phyloP scores from a whole-genome alignment of 148 eudicot genomes.

The Nepenthes gracilis region DNA sequence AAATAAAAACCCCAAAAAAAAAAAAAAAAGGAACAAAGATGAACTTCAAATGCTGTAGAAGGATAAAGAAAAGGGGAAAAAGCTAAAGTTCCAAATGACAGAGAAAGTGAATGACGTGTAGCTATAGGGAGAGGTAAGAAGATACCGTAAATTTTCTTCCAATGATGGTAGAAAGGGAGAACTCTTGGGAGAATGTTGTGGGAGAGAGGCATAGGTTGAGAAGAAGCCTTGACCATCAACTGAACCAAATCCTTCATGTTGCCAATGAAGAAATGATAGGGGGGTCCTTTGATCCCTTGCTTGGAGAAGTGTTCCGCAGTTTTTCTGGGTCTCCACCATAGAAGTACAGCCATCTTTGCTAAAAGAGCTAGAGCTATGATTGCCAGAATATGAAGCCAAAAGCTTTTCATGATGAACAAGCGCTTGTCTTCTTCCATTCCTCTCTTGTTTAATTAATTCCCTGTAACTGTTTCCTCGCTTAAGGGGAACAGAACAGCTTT shows the following conservation, averaged over 20 bases:
- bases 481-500: too few relatives aligned
- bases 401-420: constrained; percentile 3
- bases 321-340: constrained; percentile 74
- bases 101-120: not conserved
- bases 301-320: constrained; percentile 44
- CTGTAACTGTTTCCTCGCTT: too few relatives aligned
- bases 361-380: not conserved
- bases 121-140: not conserved
- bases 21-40: too few relatives aligned
- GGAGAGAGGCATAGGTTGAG: constrained; percentile 49
- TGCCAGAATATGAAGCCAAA: constrained; percentile 4
- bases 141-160: constrained; percentile 90
- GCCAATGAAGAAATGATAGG: constrained; percentile 55
- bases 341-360: constrained; percentile 30
- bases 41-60: too few relatives aligned
- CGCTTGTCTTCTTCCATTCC: not conserved
- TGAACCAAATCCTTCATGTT: constrained; percentile 72
- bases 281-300: constrained; percentile 83
- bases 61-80: too few relatives aligned
- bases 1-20: too few relatives aligned
- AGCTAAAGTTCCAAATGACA: not conserved
- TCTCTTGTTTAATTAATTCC: too few relatives aligned
- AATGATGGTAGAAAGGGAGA: constrained; percentile 90
- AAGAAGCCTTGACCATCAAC: constrained; percentile 62
- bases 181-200: constrained; percentile 88